Conservation (phyloP, 1,284 basidiomycete genomes). For the Schizopora paradoxa region DNA sequence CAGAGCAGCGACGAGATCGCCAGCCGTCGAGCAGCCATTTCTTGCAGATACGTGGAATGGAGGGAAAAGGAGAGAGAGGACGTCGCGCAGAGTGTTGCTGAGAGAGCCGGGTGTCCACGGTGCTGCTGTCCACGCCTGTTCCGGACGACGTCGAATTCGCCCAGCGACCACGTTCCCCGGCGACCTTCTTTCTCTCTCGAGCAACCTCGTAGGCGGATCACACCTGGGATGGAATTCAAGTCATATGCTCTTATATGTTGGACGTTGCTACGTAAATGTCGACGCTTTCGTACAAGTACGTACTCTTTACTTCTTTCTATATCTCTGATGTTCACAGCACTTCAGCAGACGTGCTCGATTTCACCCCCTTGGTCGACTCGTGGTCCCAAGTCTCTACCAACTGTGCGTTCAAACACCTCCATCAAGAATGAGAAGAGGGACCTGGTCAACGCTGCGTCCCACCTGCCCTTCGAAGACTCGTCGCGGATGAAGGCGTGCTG, state of each 20-base stretch:
- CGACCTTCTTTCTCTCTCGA: too few relatives aligned
- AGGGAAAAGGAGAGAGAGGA: constrained; percentile 1
- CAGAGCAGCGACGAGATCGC: constrained; percentile 70
- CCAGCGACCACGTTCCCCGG: too few relatives aligned
- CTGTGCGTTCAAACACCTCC: constrained; percentile 87
- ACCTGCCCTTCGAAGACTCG: constrained; percentile 84
- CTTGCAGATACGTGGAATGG: constrained; percentile 22
- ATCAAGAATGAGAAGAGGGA: constrained; percentile 83
- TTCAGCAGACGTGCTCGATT: constrained; percentile 75
- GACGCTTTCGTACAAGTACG: too few relatives aligned
- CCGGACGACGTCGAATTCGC: too few relatives aligned
- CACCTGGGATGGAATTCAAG: too few relatives aligned
- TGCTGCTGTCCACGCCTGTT: too few relatives aligned
- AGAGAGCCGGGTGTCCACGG: too few relatives aligned
- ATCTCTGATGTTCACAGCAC: neutral
- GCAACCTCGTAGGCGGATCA: too few relatives aligned
- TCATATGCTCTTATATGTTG: too few relatives aligned
- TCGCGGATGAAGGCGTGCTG: constrained; percentile 94
- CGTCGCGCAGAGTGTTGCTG: too few relatives aligned
- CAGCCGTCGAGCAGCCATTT: constrained; percentile 61
- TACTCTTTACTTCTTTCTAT: too few relatives aligned
- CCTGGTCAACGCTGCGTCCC: constrained; percentile 85
- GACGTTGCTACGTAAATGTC: too few relatives aligned
- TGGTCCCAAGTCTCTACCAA: constrained; percentile 78
- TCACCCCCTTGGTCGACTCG: constrained; percentile 38